Evolutionary conservation across 1,139 yeast genomes (phyloP), one percentile per base, ranked within the genome.

Genomic region (Yamadazyma taylorii): DNA sequence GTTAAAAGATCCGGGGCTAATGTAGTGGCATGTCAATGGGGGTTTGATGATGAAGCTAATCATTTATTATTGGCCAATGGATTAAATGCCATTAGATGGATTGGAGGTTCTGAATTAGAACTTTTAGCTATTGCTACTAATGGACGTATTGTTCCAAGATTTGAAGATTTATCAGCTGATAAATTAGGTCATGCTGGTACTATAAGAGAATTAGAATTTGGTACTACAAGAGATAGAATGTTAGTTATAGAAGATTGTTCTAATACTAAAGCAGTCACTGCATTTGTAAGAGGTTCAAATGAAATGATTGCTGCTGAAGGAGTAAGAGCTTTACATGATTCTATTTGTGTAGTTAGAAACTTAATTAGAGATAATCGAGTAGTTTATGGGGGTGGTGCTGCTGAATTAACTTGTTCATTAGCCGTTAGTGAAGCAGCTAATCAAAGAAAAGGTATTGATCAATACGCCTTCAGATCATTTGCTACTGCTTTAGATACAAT

Each of bases 301-400:
- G 92, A 88, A 63, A 94, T 94, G 98, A 89, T 94, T 56, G 90
- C 87, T 22, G 97, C 92, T 52, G 98, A 94, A 68, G 95, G 97
- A 39, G 80, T 87, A 50, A 81, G 99, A 63, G 97, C 98, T 1
- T 74, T 94, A 43, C 98, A 92, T 58, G 99, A 94, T 60, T 88
- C 98, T 5, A 70, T 94, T 42, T 92, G 98, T 69, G 98, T 94
- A 36, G 98, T 94, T 24, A 86, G 98, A 69, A 94, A 94, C 66
- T 77, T 94, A 58, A 84, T 94, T 39, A 81, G 85, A 57, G 97
- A 94, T 60, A 84, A 81, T 59, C 78, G 97, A 63, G 88, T 94
- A 34, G 97, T 94, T 12, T 94, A 94, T 57, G 98, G 98, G 47
- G 98, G 98, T 51, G 99, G 98, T 52, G 96, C 98, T 15, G 94